Evolutionary conservation across 139 green algal genomes (phyloP), one percentile per base, ranked within the genome.

Genomic region (Chlamydomonas sp.): DNA sequence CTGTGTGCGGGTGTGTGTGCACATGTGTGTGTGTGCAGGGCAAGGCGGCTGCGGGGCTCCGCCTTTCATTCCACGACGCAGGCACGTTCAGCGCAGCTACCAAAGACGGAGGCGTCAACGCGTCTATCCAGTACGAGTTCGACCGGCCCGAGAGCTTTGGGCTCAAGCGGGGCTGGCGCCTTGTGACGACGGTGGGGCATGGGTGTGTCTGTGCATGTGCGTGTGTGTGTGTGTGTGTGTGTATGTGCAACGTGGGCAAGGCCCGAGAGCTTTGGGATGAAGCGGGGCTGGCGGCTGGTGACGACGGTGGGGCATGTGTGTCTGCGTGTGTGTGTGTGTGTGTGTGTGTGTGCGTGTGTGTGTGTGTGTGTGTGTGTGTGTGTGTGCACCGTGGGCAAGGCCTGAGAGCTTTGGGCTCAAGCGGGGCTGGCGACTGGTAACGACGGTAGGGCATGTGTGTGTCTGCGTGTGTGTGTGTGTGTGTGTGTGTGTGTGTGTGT

Each of bases 321-420:
- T n/a, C n/a, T n/a, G n/a, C n/a, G n/a, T n/a, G n/a, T n/a, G n/a
- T n/a, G n/a, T n/a, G n/a, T n/a, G n/a, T n/a, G n/a, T n/a, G n/a
- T n/a, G n/a, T n/a, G n/a, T n/a, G n/a, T n/a, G n/a, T n/a, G n/a
- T n/a, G n/a, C n/a, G n/a, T n/a, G n/a, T n/a, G n/a, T n/a, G n/a
- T n/a, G n/a, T n/a, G n/a, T n/a, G n/a, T n/a, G n/a, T n/a, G n/a
- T n/a, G n/a, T n/a, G n/a, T n/a, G n/a, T n/a, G n/a, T n/a, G n/a
- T n/a, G n/a, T n/a, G n/a, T n/a, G n/a, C n/a, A n/a, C n/a, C n/a
- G n/a, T n/a, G n/a, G n/a, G n/a, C n/a, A n/a, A n/a, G 91, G 5
- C 89, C 89, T 0, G 91, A 97, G 71, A 96, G 90, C 76, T 81
- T 83, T 39, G 91, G 90, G 1, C 76, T 97, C 1, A 96, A 95